Base-by-base conservation (phyloP, 2,329 filamentous ascomycete genomes). In the Parastagonospora avenae region DNA sequence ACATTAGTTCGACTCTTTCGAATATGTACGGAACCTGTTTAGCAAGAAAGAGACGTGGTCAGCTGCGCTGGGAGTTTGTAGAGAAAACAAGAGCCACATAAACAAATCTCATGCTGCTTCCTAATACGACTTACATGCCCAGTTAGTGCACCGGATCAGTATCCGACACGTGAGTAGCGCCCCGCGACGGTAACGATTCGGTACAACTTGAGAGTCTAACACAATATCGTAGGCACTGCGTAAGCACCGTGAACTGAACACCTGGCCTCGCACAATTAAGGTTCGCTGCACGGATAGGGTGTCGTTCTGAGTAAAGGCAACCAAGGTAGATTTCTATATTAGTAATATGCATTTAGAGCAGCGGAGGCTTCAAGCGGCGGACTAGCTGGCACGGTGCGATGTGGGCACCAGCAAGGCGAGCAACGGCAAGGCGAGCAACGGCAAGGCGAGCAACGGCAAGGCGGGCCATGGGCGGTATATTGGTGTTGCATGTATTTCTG, bases 191-290 rank as follows among this genome's bases (percentile, higher is more conserved):
- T 24, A 5, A 24, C 19, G 5, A 5, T 24, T 24, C 19, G 19
- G 19, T 5, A 24, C 19, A 3, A 24, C 19, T 24, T 24, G 5
- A 24, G 19, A 24, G 19, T 24, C 19, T 24, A 24, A 24, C 19
- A 24, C 19, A 24, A 5, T 24, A 24, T 24, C n/a, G 33, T 5
- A 36, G 19, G 35, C 6, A 9, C 9, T 16, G 8, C n/a, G 27
- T 50, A 46, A 54, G 46, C 42, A 36, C 24, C 35, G 40, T 33
- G 36, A 27, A 41, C 31, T 37, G 48, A 65, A 66, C 66, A 69
- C 63, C 66, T 69, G 66, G 61, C 66, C 63, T 66, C 48, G 53
- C 12, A 46, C 46, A 46, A 14, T 4, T 37, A 37, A 37, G 7
- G 35, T 16, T 24, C 5, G 19, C 19, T 24, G 19, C 19, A 24